Evolutionary conservation across 2,329 filamentous ascomycete species (phyloP), one percentile per base, ranked within the genome.

Genomic region (Ambrosiella xylebori): DNA sequence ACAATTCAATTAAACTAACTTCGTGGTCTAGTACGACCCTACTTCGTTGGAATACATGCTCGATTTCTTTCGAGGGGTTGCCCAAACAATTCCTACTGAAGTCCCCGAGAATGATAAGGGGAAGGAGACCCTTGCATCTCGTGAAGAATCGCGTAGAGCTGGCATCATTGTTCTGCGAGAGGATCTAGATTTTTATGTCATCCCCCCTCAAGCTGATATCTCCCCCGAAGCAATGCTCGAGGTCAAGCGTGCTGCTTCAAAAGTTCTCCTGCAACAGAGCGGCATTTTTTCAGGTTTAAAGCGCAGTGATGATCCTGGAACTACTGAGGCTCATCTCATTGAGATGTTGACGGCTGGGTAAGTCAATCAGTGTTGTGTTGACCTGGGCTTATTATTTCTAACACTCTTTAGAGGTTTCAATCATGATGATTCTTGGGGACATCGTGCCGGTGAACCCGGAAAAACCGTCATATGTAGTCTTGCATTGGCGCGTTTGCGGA

Each of bases 281-380:
- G 93, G 93, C 53, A 98, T 98, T 65, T 98, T 98, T 69, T 95
- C 90, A 2, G 93, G 93, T 0, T 74, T 98, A 52, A 86, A 93
- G 70, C 88, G 91, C 68, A 97, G 91, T 65, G 90, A 98, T 64
- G 93, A 98, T 71, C 84, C 87, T 15, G 93, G 93, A 17, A 96
- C 91, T 15, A 98, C 93, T 0, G 93, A 98, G 71, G 93, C 95
- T 64, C 93, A 98, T 74, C 76, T 98, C 44, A 98, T 98, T 66
- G 93, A 98, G 74, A 98, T 98, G 93, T 73, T 98, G 71, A 98
- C 93, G 57, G 93, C 93, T 67, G 93, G 91, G 91, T 97, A 76
- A 72, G 85, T 74, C 36, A 51, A 49, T 37, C 35, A 2, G 12
- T 37, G 6, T 7, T 3, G 44, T 36, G 17, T 56, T 59, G 7